Evolutionary conservation across 1,284 basidiomycete genomes (phyloP), one percentile per base, ranked within the genome.

Genomic region (Leccinum insolens): DNA sequence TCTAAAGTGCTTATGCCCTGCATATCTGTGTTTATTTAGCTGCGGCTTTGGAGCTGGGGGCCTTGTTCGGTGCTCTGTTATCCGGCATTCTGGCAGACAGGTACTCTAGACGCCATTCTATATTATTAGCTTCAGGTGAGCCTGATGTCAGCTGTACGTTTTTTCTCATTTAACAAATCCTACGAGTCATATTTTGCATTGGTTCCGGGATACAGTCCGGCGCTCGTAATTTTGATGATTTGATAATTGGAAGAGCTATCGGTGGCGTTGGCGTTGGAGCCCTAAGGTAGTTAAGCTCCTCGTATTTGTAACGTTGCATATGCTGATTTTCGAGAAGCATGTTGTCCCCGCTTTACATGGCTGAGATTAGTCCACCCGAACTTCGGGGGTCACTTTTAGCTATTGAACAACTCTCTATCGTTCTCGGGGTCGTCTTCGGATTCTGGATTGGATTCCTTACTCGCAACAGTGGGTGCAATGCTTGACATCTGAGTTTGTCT

Each of bases 401-500:
- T 0, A 82, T 95, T 2, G 93, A 95, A 75, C 93, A 95, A 70
- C 83, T 93, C 61, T 86, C 90, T 25, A 94, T 94, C 66, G 91
- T 93, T 14, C 78, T 91, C 1, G 92, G 92, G 3, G 91, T 92
- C 11, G 90, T 93, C 0, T 78, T 92, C 12, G 91, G 92, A 3
- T 95, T 94, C 74, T 95, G 93, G 93, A 85, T 87, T 7, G 92
- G 92, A 0, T 95, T 91, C 74, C 77, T 86, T 61, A 94, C 92
- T 1, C 86, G 92, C 25, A 79, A 84, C 44, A 78, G 90, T 91
- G 73, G 57, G 87, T 80, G 7, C 4, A 22, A 22, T 49, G 5
- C 20, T 39, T 41, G 41, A 37, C 64, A 65, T 61, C 44, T 62
- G n/a, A 17, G 34, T 25, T 62, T 17, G 37, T 39, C 60, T 68